Evolutionary conservation across 2,329 filamentous ascomycete species (phyloP).

Genomic region (Penicillium nordicum): DNA sequence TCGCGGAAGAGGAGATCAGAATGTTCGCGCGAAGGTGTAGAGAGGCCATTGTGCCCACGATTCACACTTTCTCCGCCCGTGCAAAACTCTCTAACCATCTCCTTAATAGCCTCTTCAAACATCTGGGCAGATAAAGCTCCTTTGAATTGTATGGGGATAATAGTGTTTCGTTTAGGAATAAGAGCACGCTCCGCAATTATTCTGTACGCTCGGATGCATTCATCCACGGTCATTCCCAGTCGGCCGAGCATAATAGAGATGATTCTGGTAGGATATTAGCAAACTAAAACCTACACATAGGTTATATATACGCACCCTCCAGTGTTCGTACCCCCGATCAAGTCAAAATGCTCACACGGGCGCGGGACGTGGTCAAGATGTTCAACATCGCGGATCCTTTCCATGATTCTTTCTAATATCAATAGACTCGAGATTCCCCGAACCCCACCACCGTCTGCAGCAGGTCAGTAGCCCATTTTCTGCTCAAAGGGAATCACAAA

Average conservation of each 20-base stretch:
- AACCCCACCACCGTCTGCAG: neutral
- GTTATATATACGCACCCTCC: neutral
- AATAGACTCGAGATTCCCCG: neutral
- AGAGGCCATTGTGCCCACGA: neutral
- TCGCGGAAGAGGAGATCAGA: neutral
- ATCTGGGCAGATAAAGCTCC: neutral
- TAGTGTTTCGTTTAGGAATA: neutral
- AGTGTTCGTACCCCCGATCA: neutral
- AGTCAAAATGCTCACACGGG: neutral
- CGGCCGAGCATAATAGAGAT: conserved; percentile 3
- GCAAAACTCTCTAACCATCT: neutral
- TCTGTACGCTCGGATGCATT: neutral
- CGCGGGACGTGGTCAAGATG: neutral
- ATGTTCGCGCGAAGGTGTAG: neutral
- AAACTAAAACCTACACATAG: neutral
- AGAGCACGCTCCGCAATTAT: neutral
- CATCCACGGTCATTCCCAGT: neutral
- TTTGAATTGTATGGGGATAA: neutral
- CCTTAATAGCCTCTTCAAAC: neutral
- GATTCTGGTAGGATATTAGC: neutral
- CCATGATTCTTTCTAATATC: conserved; percentile 1
- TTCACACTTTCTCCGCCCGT: neutral
- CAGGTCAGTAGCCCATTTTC: neutral
- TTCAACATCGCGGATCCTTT: neutral
- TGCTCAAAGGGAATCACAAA: neutral